Base-by-base conservation (phyloP, 306 rosid species). In the Lathyrus oleraceus region DNA sequence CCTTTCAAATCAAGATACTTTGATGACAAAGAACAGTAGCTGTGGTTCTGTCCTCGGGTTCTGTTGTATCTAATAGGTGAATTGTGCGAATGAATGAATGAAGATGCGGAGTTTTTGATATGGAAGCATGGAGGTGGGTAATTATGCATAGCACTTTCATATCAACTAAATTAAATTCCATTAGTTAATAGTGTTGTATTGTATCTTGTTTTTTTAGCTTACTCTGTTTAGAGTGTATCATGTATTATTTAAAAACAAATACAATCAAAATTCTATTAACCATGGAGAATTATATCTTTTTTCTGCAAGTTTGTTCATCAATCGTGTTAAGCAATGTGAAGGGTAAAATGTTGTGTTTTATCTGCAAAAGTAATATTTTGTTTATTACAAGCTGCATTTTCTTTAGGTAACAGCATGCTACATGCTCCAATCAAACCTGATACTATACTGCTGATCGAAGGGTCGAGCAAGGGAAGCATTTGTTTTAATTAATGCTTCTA, bases 1-100 rank as follows among this genome's bases (percentile, higher is more conserved):
- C 91, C 66, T 94, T 81, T 8, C 86, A 87, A 62, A 56, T 74
- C 82, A 56, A 73, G 85, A 54, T 47, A 65, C 81, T 25, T 73
- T 69, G 20, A 67, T 70, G 2, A 49, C 39, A 3, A 77, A 78
- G 63, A 76, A 62, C 27, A 65, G 36, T 40, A 52, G 54, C 43
- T 59, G 77, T 38, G 68, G 73, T 1, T 51, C 79, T 65, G n/a
- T 32, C 85, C 1, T 82, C 61, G 0, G 27, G 70, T 71, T 73
- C 83, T 39, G 65, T 68, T 45, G 76, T 79, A 21, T 83, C 67
- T 59, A 45, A 40, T 48, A 60, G 10, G 47, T 32, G 64, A 75
- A 39, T 56, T 64, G 61, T 76, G 38, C 16, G 47, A 82, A 43
- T 71, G 57, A 48, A 52, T 15, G 47, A 78, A 53, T 72, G 58